Conservation (phyloP, 1,284 basidiomycete genomes). For the Sporisorium reilianum region DNA sequence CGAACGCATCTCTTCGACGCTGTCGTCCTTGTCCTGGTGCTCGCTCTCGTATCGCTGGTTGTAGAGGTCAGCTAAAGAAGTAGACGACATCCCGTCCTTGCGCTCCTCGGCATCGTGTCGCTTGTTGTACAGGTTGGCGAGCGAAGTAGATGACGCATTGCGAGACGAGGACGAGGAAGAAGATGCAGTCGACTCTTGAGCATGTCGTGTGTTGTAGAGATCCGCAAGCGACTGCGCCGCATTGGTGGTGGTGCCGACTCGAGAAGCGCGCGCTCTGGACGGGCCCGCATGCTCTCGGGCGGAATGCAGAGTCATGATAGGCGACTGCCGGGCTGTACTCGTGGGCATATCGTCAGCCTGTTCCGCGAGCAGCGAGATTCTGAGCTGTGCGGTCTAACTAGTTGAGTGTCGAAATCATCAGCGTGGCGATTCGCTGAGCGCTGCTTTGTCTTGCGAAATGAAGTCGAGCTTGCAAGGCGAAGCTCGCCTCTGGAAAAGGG, state of each 20-base stretch:
- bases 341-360: conserved; percentile 13
- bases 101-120: conserved; percentile 1
- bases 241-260: not conserved
- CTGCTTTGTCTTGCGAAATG: not conserved
- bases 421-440: not conserved
- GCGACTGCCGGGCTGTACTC: conserved; percentile 4
- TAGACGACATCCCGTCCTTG: conserved; percentile 3
- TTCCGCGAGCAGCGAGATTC: not conserved
- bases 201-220: conserved; percentile 32
- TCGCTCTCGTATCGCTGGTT: conserved; percentile 23
- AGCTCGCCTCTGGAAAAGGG: not conserved
- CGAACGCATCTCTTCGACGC: not conserved
- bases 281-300: conserved; percentile 12
- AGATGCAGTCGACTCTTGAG: conserved; percentile 10
- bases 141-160: conserved; percentile 4
- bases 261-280: conserved; percentile 5
- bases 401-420: not conserved
- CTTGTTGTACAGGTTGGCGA: conserved; percentile 17
- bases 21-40: conserved; percentile 5
- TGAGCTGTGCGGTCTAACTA: not conserved
- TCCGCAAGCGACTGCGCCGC: conserved; percentile 23
- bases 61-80: conserved; percentile 27
- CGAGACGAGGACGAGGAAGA: conserved; percentile 4
- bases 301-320: conserved; percentile 17
- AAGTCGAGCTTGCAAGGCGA: not conserved